These are phyloP conservation scores for Neocallimastix lanati DNA, from an alignment of 192 early-diverging fungal genomes.

Conservation along the genomic window DNA sequence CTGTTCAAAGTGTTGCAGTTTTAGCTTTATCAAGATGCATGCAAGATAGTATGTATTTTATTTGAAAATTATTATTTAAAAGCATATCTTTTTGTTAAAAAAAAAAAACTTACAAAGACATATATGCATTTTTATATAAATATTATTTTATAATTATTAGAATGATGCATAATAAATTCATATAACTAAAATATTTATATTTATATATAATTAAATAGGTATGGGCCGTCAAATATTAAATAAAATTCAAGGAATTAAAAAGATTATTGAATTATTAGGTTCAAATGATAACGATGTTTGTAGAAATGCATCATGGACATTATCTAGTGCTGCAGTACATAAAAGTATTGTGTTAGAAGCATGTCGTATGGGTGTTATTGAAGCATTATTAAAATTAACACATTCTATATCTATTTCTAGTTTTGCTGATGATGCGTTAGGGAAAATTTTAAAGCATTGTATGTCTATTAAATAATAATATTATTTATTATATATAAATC, in stretches of 20 bases:
- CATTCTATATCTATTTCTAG: conserved; percentile 14
- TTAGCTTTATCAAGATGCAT: conserved; percentile 10
- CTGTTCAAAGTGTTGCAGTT: conserved; percentile 5
- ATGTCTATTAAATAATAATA: neutral
- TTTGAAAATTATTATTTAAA: no score
- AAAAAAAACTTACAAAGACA: no score
- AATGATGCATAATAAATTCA: no score
- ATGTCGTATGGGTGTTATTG: conserved; percentile 22
- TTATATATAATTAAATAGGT: no score
- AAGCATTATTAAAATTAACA: conserved; percentile 19
- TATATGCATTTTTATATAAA: no score
- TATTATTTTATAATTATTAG: no score
- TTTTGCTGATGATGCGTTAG: conserved; percentile 31
- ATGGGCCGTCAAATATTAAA: conserved; percentile 4
- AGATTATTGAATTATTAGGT: conserved; percentile 16
- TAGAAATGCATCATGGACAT: conserved; percentile 24
- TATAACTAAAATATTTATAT: no score
- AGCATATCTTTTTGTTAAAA: no score
- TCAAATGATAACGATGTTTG: conserved; percentile 24
- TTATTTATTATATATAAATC: neutral
- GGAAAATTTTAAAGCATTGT: conserved; percentile 33
- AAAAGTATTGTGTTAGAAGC: conserved; percentile 22
- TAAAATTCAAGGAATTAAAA: conserved; percentile 6
- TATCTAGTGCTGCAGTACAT: conserved; percentile 17
- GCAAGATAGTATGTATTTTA: conserved; percentile 9